These are phyloP conservation scores for Heterobasidion annosum DNA, from an alignment of 1,284 basidiomycete genomes.

Conservation along the genomic window DNA sequence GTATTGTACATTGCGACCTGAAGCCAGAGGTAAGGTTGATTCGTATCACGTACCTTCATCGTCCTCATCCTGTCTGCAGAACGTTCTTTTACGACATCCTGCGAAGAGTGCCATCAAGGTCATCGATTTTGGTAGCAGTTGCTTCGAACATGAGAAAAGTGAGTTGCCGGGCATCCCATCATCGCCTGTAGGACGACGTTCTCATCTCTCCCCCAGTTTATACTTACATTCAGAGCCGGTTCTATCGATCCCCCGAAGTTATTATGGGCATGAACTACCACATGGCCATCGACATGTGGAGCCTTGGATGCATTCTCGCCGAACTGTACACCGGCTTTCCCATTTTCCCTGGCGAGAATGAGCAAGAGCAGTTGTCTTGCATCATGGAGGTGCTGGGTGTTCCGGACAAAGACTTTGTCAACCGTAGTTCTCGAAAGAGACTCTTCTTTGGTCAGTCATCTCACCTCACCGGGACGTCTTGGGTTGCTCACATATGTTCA, in stretches of 20 bases:
- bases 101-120: slow-evolving; percentile 96
- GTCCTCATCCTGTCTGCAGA: slow-evolving; percentile 38
- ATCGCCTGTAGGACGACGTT: neutral
- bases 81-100: slow-evolving; percentile 91
- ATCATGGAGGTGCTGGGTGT: slow-evolving; percentile 99
- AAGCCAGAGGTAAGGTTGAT: slow-evolving; percentile 89
- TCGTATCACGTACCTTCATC: neutral
- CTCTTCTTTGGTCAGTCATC: slow-evolving; percentile 82
- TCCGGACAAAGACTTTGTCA: slow-evolving; percentile 92
- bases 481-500: neutral
- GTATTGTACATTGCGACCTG: slow-evolving; percentile 98
- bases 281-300: slow-evolving; percentile 98
- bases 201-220: slow-evolving; percentile 55
- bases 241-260: slow-evolving; percentile 94
- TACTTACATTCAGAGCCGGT: slow-evolving; percentile 95
- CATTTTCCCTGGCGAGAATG: slow-evolving; percentile 99
- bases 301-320: slow-evolving; percentile 94
- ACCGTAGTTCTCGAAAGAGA: slow-evolving; percentile 89
- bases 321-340: slow-evolving; percentile 99
- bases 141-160: slow-evolving; percentile 99
- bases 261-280: slow-evolving; percentile 92
- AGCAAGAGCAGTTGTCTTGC: slow-evolving; percentile 97
- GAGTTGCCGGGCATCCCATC: slow-evolving; percentile 18
- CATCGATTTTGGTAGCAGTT: slow-evolving; percentile 98
- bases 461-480: neutral